phyloP scores from a whole-genome alignment of 2,329 filamentous ascomycete genomes.

The Trichoderma guizhouense region DNA sequence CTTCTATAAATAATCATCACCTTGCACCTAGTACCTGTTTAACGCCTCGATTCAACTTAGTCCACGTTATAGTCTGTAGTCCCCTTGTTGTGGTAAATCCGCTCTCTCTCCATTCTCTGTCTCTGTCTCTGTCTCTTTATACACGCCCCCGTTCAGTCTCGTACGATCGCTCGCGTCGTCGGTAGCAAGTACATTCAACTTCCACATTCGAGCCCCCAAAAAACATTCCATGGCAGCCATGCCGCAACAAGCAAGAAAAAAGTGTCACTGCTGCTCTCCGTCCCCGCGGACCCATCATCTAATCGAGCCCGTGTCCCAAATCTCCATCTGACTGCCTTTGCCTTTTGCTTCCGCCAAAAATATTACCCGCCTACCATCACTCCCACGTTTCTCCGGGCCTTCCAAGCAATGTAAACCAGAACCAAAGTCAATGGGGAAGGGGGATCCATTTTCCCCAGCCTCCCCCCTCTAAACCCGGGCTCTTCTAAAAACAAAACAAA shows the following conservation, averaged over 20 bases:
- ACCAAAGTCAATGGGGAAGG: background rate
- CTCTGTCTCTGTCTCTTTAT: background rate
- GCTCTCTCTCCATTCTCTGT: background rate
- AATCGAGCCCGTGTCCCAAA: background rate
- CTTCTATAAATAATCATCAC: slow-evolving; percentile 10
- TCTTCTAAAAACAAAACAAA: background rate
- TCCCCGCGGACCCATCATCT: background rate
- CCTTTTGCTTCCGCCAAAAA: background rate
- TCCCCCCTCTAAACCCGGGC: too few relatives aligned
- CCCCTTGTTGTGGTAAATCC: background rate
- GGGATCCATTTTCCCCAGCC: background rate
- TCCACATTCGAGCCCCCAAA: background rate
- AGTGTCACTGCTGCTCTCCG: background rate
- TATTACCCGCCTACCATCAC: background rate
- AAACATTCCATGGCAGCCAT: background rate
- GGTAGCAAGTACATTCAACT: background rate
- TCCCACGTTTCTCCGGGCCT: background rate
- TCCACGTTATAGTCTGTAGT: background rate
- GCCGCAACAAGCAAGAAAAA: background rate
- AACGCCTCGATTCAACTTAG: background rate
- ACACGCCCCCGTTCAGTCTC: background rate
- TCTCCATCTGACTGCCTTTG: background rate
- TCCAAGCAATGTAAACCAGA: background rate
- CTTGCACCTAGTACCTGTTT: background rate
- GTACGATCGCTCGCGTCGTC: background rate